phyloP scores from a whole-genome alignment of 2,329 filamentous ascomycete species.

The Aspergillus eucalypticola region DNA sequence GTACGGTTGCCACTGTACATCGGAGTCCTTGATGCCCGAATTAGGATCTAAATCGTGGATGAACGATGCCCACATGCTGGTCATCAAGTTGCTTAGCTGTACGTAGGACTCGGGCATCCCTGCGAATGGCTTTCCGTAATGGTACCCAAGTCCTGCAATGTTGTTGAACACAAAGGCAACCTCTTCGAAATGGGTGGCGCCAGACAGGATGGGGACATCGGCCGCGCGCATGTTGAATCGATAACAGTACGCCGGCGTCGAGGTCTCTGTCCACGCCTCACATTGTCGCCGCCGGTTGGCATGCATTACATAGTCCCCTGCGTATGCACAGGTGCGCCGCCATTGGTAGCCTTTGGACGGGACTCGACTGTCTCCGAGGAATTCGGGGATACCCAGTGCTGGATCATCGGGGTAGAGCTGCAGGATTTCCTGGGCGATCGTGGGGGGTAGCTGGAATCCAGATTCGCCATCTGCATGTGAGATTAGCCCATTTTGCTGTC shows the following conservation, averaged over 20 bases:
- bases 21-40: constrained; percentile 22
- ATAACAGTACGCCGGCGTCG: constrained; percentile 60
- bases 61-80: constrained; percentile 55
- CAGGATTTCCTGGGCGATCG: constrained; percentile 45
- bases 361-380: constrained; percentile 36
- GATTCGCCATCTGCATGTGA: constrained; percentile 23
- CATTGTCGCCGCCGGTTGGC: constrained; percentile 57
- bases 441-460: constrained; percentile 25
- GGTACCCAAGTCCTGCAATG: constrained; percentile 49
- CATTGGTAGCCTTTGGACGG: constrained; percentile 50
- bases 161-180: constrained; percentile 59
- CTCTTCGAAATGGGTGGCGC: constrained; percentile 59
- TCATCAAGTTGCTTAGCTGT: constrained; percentile 51
- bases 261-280: constrained; percentile 52
- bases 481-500: constrained; percentile 11
- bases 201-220: constrained; percentile 45
- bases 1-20: constrained; percentile 49
- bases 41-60: constrained; percentile 51
- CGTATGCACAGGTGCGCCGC: constrained; percentile 57
- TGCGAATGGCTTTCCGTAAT: constrained; percentile 38
- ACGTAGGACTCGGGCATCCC: constrained; percentile 46
- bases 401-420: constrained; percentile 56
- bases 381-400: constrained; percentile 51
- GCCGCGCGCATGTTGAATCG: constrained; percentile 59
- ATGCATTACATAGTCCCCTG: constrained; percentile 58